Percentiles rank a stretch among this genome's conserved stretches.
Evolutionary conservation across 805 yeast genomes (phyloP).

Genomic region (Saccharomycopsis schoenii): DNA sequence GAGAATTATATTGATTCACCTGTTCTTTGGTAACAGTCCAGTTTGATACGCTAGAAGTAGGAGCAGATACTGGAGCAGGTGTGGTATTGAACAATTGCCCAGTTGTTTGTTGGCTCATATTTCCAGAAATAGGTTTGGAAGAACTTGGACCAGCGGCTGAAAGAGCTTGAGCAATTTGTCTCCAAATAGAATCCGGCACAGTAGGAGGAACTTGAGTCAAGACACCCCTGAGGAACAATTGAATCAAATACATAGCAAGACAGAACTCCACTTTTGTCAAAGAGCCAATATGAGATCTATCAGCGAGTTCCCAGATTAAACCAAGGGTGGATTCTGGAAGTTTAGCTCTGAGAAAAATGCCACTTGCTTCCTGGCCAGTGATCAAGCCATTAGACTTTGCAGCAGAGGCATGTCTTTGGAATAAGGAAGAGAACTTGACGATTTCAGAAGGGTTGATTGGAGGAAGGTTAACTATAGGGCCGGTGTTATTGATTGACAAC

Average conservation of each 20-base stretch:
- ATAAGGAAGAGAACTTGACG: constrained; percentile 58
- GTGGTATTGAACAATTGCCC: constrained; percentile 15
- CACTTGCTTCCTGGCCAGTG: constrained; percentile 73
- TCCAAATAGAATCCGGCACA: constrained; percentile 37
- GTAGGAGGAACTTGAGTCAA: constrained; percentile 46
- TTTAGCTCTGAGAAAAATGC: constrained; percentile 81
- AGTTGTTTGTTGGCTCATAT: constrained; percentile 15
- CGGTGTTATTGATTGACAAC: neutral
- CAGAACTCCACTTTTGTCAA: constrained; percentile 69
- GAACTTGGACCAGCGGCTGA: neutral
- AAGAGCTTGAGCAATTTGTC: constrained; percentile 22
- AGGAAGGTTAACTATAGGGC: constrained; percentile 28
- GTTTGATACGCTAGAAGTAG: constrained; percentile 20
- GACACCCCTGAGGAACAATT: constrained; percentile 59
- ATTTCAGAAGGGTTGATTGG: constrained; percentile 37
- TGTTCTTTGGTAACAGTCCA: constrained; percentile 67
- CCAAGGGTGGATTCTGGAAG: constrained; percentile 71
- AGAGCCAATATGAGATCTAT: constrained; percentile 62
- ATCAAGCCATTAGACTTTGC: constrained; percentile 26
- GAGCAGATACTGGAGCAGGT: constrained; percentile 19
- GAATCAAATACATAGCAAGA: constrained; percentile 92
- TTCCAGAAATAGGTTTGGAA: neutral
- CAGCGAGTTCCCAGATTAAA: constrained; percentile 83
- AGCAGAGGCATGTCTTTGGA: constrained; percentile 50
- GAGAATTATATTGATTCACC: constrained; percentile 65